phyloP scores from a whole-genome alignment of 768 basidiomycete species.

The Ramaria rubella region DNA sequence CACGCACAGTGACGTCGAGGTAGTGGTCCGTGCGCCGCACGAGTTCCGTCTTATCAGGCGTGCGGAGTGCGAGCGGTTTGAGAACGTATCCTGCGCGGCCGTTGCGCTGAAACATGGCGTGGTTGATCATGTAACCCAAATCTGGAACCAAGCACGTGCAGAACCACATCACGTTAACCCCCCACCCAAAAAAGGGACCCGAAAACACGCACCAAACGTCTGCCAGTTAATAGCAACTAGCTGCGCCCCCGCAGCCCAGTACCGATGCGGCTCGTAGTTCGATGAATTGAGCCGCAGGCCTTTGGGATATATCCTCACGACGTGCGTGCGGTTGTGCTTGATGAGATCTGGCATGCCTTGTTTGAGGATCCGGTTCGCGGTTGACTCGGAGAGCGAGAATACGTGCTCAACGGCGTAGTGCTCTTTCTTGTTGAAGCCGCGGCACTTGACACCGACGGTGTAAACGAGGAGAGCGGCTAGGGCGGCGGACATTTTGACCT shows the following conservation, averaged over 20 bases:
- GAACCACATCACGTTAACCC: slow-evolving; percentile 13
- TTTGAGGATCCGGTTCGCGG: slow-evolving; percentile 70
- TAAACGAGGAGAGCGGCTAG: slow-evolving; percentile 80
- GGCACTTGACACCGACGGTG: slow-evolving; percentile 92
- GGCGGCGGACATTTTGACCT: slow-evolving; percentile 62
- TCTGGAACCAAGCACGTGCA: no score
- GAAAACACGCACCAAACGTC: slow-evolving; percentile 64
- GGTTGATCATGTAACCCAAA: slow-evolving; percentile 85
- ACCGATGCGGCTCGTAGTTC: slow-evolving; percentile 84
- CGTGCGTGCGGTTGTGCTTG: slow-evolving; percentile 77
- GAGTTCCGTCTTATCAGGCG: slow-evolving; percentile 54
- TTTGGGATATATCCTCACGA: slow-evolving; percentile 83
- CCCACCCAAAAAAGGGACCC: background rate
- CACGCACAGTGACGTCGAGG: slow-evolving; percentile 56
- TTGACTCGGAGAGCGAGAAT: slow-evolving; percentile 87
- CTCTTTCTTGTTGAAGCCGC: slow-evolving; percentile 81
- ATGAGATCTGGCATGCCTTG: slow-evolving; percentile 63
- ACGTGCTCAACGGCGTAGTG: slow-evolving; percentile 82
- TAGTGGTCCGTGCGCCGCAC: slow-evolving; percentile 47
- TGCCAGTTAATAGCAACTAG: slow-evolving; percentile 97
- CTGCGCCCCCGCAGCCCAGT: slow-evolving; percentile 86
- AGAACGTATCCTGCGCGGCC: slow-evolving; percentile 86
- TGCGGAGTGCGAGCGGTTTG: slow-evolving; percentile 73
- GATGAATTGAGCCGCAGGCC: slow-evolving; percentile 74
- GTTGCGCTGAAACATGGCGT: slow-evolving; percentile 92